These are phyloP conservation scores for Thalia dealbata DNA, from an alignment of 176 grass and related monocot genomes.

Conservation along the genomic window DNA sequence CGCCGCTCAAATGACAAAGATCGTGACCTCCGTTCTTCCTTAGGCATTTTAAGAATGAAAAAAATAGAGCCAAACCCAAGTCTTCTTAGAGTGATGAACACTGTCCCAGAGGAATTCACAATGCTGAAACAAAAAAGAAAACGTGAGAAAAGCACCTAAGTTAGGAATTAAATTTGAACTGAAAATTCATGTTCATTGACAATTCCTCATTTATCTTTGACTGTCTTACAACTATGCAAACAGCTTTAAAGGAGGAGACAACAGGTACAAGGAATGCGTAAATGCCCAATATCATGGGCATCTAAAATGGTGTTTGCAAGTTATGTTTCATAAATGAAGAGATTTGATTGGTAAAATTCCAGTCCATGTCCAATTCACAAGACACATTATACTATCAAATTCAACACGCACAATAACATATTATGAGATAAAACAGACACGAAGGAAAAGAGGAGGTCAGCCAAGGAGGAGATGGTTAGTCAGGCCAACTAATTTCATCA, in stretches of 20 bases:
- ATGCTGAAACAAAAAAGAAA: background rate
- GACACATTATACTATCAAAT: too few species aligned
- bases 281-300: too few species aligned
- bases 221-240: background rate
- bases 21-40: constrained; percentile 47
- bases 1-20: constrained; percentile 20
- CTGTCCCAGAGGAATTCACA: constrained; percentile 7
- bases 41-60: constrained; percentile 41
- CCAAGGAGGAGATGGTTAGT: background rate
- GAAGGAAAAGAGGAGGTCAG: background rate
- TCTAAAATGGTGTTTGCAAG: too few species aligned
- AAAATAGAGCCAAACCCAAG: background rate
- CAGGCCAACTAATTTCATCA: background rate
- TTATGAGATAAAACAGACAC: too few species aligned
- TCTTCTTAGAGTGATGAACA: constrained; percentile 14
- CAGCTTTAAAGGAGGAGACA: background rate
- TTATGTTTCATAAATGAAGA: too few species aligned
- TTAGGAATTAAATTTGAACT: background rate
- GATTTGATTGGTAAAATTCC: too few species aligned
- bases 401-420: too few species aligned
- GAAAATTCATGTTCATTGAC: background rate
- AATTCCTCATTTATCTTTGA: background rate
- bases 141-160: background rate
- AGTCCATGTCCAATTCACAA: too few species aligned
- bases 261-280: background rate